phyloP scores from a whole-genome alignment of 768 basidiomycete genomes.

The Nidula microcarpa region DNA sequence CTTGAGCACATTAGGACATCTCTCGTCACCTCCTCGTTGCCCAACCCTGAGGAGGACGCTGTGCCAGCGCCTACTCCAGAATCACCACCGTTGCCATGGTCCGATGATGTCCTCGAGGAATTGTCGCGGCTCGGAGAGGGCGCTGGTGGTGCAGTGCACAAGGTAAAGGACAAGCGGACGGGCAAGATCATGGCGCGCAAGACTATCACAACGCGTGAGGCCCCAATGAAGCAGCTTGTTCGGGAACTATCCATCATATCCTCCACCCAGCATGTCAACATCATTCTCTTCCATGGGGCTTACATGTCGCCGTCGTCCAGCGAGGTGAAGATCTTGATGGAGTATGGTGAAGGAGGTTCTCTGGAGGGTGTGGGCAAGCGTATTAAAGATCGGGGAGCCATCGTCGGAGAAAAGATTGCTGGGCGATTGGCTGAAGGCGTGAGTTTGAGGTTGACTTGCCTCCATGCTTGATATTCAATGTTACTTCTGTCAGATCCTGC shows the following conservation, averaged over 20 bases:
- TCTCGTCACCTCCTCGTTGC: slow-evolving; percentile 9
- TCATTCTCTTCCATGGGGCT: slow-evolving; percentile 89
- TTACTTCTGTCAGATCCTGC: slow-evolving; percentile 54
- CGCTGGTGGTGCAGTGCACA: slow-evolving; percentile 94
- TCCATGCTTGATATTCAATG: background rate
- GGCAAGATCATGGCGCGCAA: slow-evolving; percentile 89
- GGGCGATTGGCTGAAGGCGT: slow-evolving; percentile 94
- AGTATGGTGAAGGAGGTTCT: slow-evolving; percentile 83
- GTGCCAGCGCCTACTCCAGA: slow-evolving; percentile 11
- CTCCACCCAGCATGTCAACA: slow-evolving; percentile 79
- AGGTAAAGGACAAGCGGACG: slow-evolving; percentile 82
- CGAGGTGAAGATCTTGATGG: slow-evolving; percentile 96
- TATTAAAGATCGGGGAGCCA: slow-evolving; percentile 72
- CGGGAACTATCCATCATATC: slow-evolving; percentile 91
- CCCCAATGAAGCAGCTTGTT: slow-evolving; percentile 87
- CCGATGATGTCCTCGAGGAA: slow-evolving; percentile 75
- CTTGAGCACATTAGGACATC: slow-evolving; percentile 27
- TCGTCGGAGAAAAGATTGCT: slow-evolving; percentile 85
- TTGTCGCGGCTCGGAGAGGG: slow-evolving; percentile 85
- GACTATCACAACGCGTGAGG: slow-evolving; percentile 87
- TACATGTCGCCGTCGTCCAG: slow-evolving; percentile 84
- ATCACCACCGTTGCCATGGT: slow-evolving; percentile 41
- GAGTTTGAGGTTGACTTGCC: slow-evolving; percentile 17
- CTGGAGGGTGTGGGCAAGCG: slow-evolving; percentile 86
- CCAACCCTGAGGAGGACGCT: slow-evolving; percentile 15